Percentiles rank a stretch among this genome's conserved stretches.
phyloP scores from a whole-genome alignment of 805 yeast genomes.

The Ogataea methanolica region DNA sequence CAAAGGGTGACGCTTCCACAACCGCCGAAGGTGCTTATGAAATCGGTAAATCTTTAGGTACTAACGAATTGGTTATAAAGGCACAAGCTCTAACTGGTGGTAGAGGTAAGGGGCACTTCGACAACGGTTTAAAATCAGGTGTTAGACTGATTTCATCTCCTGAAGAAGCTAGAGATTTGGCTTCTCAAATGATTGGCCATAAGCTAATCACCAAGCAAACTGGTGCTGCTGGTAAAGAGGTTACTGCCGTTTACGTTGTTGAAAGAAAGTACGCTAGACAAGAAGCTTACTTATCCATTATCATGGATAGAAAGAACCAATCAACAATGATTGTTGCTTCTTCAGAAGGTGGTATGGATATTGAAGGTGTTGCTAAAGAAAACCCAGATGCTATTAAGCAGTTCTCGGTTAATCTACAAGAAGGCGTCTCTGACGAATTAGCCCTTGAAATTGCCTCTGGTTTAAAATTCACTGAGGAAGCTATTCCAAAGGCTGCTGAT shows the following conservation, averaged over 20 bases:
- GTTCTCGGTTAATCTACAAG: conserved; percentile 69
- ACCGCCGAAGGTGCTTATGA: conserved; percentile 85
- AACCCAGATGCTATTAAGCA: conserved; percentile 91
- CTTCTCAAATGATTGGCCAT: conserved; percentile 86
- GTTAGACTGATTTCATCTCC: conserved; percentile 84
- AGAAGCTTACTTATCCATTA: conserved; percentile 92
- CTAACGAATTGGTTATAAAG: conserved; percentile 86
- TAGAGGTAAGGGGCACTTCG: conserved; percentile 98
- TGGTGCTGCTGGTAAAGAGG: conserved; percentile 95
- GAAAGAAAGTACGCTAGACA: conserved; percentile 91
- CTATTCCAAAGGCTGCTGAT: conserved; percentile 82
- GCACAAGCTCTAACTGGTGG: conserved; percentile 99
- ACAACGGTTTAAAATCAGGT: conserved; percentile 94
- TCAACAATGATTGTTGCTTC: conserved; percentile 93
- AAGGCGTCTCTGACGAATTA: conserved; percentile 73
- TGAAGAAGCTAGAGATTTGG: conserved; percentile 80
- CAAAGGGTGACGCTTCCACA: conserved; percentile 86
- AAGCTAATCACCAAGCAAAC: conserved; percentile 97
- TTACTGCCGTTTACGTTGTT: conserved; percentile 92
- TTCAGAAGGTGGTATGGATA: conserved; percentile 99
- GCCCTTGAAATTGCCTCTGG: conserved; percentile 74
- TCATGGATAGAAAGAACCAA: conserved; percentile 90
- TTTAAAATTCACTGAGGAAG: conserved; percentile 75
- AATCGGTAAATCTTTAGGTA: conserved; percentile 70
- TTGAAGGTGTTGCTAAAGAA: conserved; percentile 94